A percentile compares a stretch with the other conserved stretches of the same genome.
Conservation (phyloP, 2,329 filamentous ascomycete genomes). For the Penicillium psychrosexuale region DNA sequence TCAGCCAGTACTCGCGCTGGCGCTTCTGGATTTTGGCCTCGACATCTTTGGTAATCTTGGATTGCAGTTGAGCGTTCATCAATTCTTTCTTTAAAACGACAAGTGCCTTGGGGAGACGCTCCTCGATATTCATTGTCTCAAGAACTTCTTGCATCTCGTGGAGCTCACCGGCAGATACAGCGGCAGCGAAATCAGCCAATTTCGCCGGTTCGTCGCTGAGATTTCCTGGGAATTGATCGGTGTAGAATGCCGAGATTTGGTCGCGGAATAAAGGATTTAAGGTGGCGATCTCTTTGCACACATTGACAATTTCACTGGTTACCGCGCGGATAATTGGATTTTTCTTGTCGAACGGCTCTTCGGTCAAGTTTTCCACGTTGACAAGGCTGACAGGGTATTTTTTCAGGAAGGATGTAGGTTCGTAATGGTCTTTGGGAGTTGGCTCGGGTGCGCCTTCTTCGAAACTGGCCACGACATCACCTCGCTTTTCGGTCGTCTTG, state of each 20-base stretch:
- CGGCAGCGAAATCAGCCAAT: slow-evolving; percentile 93
- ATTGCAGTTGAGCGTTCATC: slow-evolving; percentile 95
- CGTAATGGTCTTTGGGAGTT: slow-evolving; percentile 61
- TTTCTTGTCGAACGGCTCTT: slow-evolving; percentile 87
- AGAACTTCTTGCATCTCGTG: slow-evolving; percentile 90
- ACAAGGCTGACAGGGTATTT: slow-evolving; percentile 92
- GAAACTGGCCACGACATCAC: slow-evolving; percentile 94
- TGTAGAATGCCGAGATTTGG: slow-evolving; percentile 94
- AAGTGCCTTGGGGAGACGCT: slow-evolving; percentile 85
- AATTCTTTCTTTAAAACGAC: slow-evolving; percentile 95
- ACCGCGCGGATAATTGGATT: slow-evolving; percentile 85
- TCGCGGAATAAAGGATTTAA: slow-evolving; percentile 95
- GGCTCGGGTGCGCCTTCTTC: slow-evolving; percentile 72
- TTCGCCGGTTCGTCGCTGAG: slow-evolving; percentile 93
- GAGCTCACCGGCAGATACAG: slow-evolving; percentile 90
- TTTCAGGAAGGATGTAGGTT: slow-evolving; percentile 85
- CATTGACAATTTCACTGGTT: slow-evolving; percentile 96
- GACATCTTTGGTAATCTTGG: slow-evolving; percentile 96
- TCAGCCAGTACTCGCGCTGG: slow-evolving; percentile 95
- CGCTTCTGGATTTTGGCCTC: slow-evolving; percentile 96
- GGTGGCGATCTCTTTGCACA: slow-evolving; percentile 93
- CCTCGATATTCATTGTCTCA: slow-evolving; percentile 83
- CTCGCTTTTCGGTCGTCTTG: slow-evolving; percentile 66
- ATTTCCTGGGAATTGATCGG: slow-evolving; percentile 91
- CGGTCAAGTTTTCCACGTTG: slow-evolving; percentile 87